Evolutionary conservation across 2,329 filamentous ascomycete species (phyloP).

Genomic region (Ampelomyces quisqualis): DNA sequence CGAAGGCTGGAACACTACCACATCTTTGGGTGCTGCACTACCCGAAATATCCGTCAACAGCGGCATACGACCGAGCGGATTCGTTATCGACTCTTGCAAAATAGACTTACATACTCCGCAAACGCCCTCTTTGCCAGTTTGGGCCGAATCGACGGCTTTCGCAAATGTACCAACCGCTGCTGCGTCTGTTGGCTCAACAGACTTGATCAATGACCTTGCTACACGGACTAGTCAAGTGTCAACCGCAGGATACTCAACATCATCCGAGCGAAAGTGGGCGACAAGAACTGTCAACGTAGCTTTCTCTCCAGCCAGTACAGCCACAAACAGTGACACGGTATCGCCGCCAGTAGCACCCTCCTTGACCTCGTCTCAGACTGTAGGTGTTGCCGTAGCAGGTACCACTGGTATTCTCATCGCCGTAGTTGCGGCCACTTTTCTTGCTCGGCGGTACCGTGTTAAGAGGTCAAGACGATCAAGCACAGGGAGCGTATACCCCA

Average conservation of each 20-base stretch:
- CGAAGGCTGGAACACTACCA: neutral
- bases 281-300: neutral
- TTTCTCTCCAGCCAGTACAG: constrained; percentile 7
- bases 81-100: too few species aligned
- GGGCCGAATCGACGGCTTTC: too few species aligned
- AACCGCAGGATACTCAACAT: too few species aligned
- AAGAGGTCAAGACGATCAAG: constrained; percentile 25
- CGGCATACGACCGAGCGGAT: too few species aligned
- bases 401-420: constrained; percentile 38
- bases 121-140: too few species aligned
- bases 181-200: too few species aligned
- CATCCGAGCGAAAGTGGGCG: too few species aligned
- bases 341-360: constrained; percentile 22
- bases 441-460: constrained; percentile 35
- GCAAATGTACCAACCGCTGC: too few species aligned
- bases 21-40: neutral
- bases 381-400: constrained; percentile 39
- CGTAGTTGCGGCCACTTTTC: constrained; percentile 34
- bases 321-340: constrained; percentile 11
- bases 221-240: too few species aligned
- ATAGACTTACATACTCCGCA: too few species aligned
- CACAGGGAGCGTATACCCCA: constrained; percentile 32
- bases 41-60: too few species aligned
- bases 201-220: too few species aligned
- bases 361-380: constrained; percentile 35